Evolutionary conservation across 2,329 filamentous ascomycete genomes (phyloP).

Genomic region (Kalmusia sp.): DNA sequence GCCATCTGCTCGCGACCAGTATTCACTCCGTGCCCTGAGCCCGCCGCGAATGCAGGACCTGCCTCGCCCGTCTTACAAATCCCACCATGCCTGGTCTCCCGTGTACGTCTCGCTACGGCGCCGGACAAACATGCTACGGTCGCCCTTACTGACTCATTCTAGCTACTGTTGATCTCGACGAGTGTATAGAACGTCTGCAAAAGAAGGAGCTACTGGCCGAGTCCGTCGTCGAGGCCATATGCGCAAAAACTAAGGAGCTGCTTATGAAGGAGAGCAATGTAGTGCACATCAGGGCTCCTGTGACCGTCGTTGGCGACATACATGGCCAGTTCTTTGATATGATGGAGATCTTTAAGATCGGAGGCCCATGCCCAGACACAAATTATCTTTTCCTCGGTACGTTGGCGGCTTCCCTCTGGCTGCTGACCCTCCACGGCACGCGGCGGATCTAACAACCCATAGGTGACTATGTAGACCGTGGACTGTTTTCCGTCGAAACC

Average conservation of each 20-base stretch:
- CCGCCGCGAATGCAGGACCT: slow-evolving; percentile 35
- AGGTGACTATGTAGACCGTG: slow-evolving; percentile 98
- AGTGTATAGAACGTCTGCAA: slow-evolving; percentile 96
- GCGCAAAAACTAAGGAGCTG: slow-evolving; percentile 97
- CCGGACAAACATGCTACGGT: no score
- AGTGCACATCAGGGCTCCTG: slow-evolving; percentile 92
- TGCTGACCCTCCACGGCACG: slow-evolving; percentile 23
- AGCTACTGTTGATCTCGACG: slow-evolving; percentile 97
- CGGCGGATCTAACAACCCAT: slow-evolving; percentile 24
- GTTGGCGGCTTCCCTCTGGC: slow-evolving; percentile 25
- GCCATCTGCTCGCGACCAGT: slow-evolving; percentile 45
- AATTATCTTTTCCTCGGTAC: slow-evolving; percentile 96
- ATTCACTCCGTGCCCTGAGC: slow-evolving; percentile 45
- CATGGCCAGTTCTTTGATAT: slow-evolving; percentile 99
- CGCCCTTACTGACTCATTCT: slow-evolving; percentile 20
- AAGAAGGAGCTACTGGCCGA: slow-evolving; percentile 97
- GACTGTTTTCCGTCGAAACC: slow-evolving; percentile 98
- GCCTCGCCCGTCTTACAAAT: slow-evolving; percentile 23
- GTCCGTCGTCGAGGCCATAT: slow-evolving; percentile 98
- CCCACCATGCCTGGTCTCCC: slow-evolving; percentile 58
- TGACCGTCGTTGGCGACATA: slow-evolving; percentile 97
- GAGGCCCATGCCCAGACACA: slow-evolving; percentile 94
- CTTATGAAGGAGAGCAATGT: slow-evolving; percentile 99
- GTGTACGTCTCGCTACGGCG: slow-evolving; percentile 47
- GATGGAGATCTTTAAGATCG: slow-evolving; percentile 99